Conservation (phyloP, 805 yeast genomes). For the Nakazawaea ambrosiae region DNA sequence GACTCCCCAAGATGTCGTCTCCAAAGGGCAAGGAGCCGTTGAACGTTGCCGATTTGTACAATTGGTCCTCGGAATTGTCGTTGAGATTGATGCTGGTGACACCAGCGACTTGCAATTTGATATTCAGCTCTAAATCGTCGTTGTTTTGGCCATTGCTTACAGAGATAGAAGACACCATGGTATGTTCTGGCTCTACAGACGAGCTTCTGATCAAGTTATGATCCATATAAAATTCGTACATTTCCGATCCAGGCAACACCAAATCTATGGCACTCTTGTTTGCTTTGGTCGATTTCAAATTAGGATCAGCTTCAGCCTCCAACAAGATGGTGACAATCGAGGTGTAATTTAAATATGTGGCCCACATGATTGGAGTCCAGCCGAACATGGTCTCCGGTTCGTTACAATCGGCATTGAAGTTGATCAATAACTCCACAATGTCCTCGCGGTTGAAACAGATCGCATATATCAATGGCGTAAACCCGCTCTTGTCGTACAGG, state of each 20-base stretch:
- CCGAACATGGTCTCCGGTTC: conserved; percentile 40
- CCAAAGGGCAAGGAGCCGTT: too few relatives aligned
- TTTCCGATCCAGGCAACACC: conserved; percentile 46
- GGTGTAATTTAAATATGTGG: conserved; percentile 54
- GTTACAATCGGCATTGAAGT: conserved; percentile 41
- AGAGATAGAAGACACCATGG: conserved; percentile 8
- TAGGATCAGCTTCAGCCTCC: conserved; percentile 58
- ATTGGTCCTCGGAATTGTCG: conserved; percentile 14
- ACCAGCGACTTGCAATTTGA: conserved; percentile 35
- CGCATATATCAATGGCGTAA: conserved; percentile 44
- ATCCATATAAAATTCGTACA: conserved; percentile 50
- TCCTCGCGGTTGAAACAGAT: conserved; percentile 44
- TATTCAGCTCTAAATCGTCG: conserved; percentile 25
- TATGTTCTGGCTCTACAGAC: conserved; percentile 1
- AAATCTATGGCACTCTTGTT: conserved; percentile 50
- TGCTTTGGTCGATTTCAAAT: conserved; percentile 27
- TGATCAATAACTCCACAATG: conserved; percentile 40
- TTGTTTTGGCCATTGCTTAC: conserved; percentile 16
- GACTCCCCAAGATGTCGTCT: conserved; percentile 18
- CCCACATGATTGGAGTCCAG: conserved; percentile 83
- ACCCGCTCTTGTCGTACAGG: conserved; percentile 30
- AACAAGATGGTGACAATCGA: conserved; percentile 50
- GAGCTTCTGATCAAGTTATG: conserved; percentile 34
- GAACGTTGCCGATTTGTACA: conserved; percentile 20
- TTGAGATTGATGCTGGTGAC: conserved; percentile 15